A percentile compares a stretch with the other conserved stretches of the same genome.
Evolutionary conservation across 768 basidiomycete genomes (phyloP).

Genomic region (Tephrocybe sp.): DNA sequence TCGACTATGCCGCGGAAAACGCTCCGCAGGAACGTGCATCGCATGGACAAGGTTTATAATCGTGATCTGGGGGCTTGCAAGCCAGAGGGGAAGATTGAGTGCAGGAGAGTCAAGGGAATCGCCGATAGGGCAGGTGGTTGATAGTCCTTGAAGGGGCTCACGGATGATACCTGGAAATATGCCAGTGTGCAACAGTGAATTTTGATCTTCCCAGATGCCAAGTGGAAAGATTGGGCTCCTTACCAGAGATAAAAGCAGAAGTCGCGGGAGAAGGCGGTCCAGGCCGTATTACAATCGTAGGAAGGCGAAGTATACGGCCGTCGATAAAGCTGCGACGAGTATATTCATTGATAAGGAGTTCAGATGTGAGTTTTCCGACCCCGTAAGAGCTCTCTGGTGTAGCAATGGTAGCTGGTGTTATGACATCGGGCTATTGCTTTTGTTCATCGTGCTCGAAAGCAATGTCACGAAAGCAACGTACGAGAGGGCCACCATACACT

Average conservation of each 20-base stretch:
- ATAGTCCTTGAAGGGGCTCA: conserved; percentile 53
- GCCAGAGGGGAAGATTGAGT: conserved; percentile 50
- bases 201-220: background rate
- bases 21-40: conserved; percentile 41
- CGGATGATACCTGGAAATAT: conserved; percentile 44
- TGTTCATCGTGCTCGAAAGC: background rate
- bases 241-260: conserved; percentile 57
- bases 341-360: conserved; percentile 61
- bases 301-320: conserved; percentile 58
- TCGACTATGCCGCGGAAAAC: conserved; percentile 44
- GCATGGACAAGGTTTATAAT: conserved; percentile 53
- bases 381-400: conserved; percentile 59
- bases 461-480: conserved; percentile 17
- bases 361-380: conserved; percentile 53
- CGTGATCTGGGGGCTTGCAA: conserved; percentile 50
- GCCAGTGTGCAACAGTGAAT: background rate
- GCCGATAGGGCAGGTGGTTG: conserved; percentile 53
- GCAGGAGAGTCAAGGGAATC: conserved; percentile 40
- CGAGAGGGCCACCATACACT: conserved; percentile 57
- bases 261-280: conserved; percentile 55
- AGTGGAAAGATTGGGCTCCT: background rate
- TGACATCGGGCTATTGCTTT: conserved; percentile 35
- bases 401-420: conserved; percentile 48
- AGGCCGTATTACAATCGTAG: conserved; percentile 58
- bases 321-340: conserved; percentile 56